A percentile compares a stretch with the other conserved stretches of the same genome.
Conservation (phyloP, 805 yeast species). For the Metschnikowia colocasiae region DNA sequence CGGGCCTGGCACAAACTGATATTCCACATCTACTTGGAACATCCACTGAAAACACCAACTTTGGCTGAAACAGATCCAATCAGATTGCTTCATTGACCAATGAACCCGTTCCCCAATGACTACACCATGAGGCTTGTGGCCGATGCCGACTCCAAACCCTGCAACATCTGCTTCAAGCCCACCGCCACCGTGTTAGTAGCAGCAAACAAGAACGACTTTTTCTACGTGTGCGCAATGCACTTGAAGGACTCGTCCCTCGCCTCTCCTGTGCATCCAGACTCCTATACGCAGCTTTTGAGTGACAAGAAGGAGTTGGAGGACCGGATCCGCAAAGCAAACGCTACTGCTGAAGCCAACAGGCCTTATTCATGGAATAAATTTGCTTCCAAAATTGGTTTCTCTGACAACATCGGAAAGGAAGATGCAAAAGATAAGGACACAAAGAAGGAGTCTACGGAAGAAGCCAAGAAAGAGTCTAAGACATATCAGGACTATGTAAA, state of each 20-base stretch:
- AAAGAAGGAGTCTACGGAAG: constrained; percentile 7
- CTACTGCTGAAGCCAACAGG: constrained; percentile 25
- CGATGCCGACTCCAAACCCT: constrained; percentile 39
- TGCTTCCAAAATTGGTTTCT: constrained; percentile 18
- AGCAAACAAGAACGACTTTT: constrained; percentile 47
- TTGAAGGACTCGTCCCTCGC: constrained; percentile 48
- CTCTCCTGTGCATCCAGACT: constrained; percentile 31
- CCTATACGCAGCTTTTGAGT: constrained; percentile 26
- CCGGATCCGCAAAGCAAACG: constrained; percentile 20
- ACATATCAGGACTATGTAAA: constrained; percentile 21
- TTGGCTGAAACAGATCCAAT: too few species aligned
- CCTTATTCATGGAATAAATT: constrained; percentile 36
- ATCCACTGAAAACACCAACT: too few species aligned
- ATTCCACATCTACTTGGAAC: too few species aligned
- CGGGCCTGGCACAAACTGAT: too few species aligned
- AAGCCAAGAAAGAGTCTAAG: constrained; percentile 10
- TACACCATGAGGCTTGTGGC: constrained; percentile 44
- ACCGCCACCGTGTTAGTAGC: constrained; percentile 44
- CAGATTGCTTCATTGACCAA: background rate
- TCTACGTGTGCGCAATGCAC: constrained; percentile 49
- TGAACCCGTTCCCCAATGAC: constrained; percentile 28
- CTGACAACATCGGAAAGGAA: constrained; percentile 20
- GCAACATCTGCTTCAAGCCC: constrained; percentile 50
- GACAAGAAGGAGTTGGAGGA: constrained; percentile 20
- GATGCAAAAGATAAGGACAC: constrained; percentile 20